phyloP scores from a whole-genome alignment of 2,329 filamentous ascomycete genomes.

The Beauveria sp. region DNA sequence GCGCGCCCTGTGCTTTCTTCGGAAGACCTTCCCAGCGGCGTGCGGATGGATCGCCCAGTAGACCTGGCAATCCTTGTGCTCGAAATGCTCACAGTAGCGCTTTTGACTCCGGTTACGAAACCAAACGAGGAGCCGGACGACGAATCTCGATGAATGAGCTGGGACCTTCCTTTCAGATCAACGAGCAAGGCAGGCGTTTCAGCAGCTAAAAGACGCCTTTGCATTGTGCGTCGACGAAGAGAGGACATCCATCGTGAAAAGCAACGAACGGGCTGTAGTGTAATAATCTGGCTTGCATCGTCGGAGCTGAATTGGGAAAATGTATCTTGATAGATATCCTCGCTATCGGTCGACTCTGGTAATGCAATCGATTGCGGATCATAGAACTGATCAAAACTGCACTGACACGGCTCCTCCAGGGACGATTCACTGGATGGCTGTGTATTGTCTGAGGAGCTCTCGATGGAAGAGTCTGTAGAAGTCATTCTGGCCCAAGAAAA shows the following conservation, averaged over 20 bases:
- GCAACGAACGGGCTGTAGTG: not conserved
- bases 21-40: constrained; percentile 36
- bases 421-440: constrained; percentile 1
- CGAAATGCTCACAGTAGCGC: constrained; percentile 69
- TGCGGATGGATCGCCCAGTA: constrained; percentile 2
- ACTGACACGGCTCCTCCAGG: constrained; percentile 1
- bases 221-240: constrained; percentile 50
- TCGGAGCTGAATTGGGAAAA: not conserved
- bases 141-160: constrained; percentile 41
- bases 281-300: constrained; percentile 1
- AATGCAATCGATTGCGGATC: not conserved
- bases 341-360: constrained; percentile 4
- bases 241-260: constrained; percentile 61
- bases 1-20: constrained; percentile 59
- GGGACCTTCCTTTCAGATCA: not conserved
- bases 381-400: not conserved
- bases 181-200: not conserved
- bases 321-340: constrained; percentile 2
- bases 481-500: constrained; percentile 10
- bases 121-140: constrained; percentile 70
- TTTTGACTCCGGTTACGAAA: constrained; percentile 73
- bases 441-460: not conserved
- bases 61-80: constrained; percentile 34
- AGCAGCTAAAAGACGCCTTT: constrained; percentile 21
- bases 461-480: constrained; percentile 1